These are phyloP conservation scores for Fusarium sp. DNA, from an alignment of 2,329 filamentous ascomycete genomes.

Conservation along the genomic window DNA sequence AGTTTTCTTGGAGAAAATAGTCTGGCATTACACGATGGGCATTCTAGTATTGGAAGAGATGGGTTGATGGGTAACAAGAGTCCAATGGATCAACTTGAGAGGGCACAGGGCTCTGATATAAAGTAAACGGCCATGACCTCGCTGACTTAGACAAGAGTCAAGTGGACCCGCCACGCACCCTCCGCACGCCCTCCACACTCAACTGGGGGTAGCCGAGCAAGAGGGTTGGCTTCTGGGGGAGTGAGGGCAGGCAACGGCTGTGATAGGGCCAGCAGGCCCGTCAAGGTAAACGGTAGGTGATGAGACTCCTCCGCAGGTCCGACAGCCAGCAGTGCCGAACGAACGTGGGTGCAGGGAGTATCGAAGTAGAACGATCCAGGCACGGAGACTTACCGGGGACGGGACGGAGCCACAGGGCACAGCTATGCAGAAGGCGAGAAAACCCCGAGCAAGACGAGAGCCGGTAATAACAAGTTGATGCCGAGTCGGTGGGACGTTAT, in stretches of 20 bases:
- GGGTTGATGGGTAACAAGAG: constrained; percentile 15
- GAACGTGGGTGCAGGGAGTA: constrained; percentile 37
- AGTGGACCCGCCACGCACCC: constrained; percentile 42
- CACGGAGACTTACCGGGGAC: constrained; percentile 42
- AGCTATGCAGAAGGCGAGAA: constrained; percentile 39
- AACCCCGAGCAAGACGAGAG: constrained; percentile 32
- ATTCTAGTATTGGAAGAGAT: constrained; percentile 20
- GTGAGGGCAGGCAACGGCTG: constrained; percentile 18
- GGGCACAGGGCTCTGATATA: constrained; percentile 44
- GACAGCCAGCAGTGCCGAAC: constrained; percentile 34
- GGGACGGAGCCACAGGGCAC: constrained; percentile 23
- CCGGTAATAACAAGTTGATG: constrained; percentile 19
- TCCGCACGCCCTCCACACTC: constrained; percentile 38
- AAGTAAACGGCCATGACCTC: constrained; percentile 41
- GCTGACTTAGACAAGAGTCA: constrained; percentile 48
- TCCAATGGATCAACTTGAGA: constrained; percentile 19
- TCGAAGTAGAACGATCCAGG: constrained; percentile 23
- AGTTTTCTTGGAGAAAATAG: constrained; percentile 88
- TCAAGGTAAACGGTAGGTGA: constrained; percentile 11
- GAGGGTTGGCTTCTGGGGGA: constrained; percentile 24
- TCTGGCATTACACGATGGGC: constrained; percentile 75
- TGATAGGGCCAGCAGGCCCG: constrained; percentile 29
- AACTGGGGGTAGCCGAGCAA: constrained; percentile 35
- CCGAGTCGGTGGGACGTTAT: constrained; percentile 24
- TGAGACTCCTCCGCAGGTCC: constrained; percentile 42